These are phyloP conservation scores for Davidsoniella neocaledoniae DNA, from an alignment of 2,329 filamentous ascomycete genomes.

Conservation along the genomic window DNA sequence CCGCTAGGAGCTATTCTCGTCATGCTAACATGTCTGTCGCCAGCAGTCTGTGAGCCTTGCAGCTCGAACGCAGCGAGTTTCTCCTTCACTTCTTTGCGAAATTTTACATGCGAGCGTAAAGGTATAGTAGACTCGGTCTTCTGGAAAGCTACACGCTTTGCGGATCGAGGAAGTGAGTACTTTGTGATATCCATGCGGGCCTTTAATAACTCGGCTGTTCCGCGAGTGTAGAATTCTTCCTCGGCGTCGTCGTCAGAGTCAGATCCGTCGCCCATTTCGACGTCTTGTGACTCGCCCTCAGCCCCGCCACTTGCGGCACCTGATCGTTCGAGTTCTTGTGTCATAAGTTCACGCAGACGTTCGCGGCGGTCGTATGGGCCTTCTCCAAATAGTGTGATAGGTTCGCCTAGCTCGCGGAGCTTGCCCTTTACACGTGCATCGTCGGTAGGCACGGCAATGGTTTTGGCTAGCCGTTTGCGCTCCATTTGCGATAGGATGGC, in stretches of 20 bases:
- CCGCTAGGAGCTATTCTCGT: slow-evolving; percentile 79
- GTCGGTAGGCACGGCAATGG: slow-evolving; percentile 84
- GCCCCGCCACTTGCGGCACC: slow-evolving; percentile 27
- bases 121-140: slow-evolving; percentile 69
- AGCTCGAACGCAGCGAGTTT: slow-evolving; percentile 69
- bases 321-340: slow-evolving; percentile 46
- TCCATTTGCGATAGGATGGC: slow-evolving; percentile 78
- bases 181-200: slow-evolving; percentile 64
- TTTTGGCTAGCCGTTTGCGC: slow-evolving; percentile 74
- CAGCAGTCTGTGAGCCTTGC: slow-evolving; percentile 83
- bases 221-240: slow-evolving; percentile 90
- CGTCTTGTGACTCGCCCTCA: slow-evolving; percentile 20
- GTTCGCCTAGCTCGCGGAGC: slow-evolving; percentile 77
- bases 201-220: slow-evolving; percentile 54
- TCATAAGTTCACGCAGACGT: slow-evolving; percentile 65
- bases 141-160: slow-evolving; percentile 59
- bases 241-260: slow-evolving; percentile 48
- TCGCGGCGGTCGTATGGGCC: slow-evolving; percentile 73
- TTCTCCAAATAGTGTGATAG: slow-evolving; percentile 88
- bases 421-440: slow-evolving; percentile 69
- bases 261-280: slow-evolving; percentile 27
- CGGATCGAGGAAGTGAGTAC: slow-evolving; percentile 71
- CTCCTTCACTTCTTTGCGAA: slow-evolving; percentile 78
- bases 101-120: slow-evolving; percentile 77
- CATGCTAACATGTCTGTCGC: slow-evolving; percentile 81